Percentiles rank a stretch among this genome's conserved stretches.
phyloP scores from a whole-genome alignment of 2,329 filamentous ascomycete genomes.

The Huntiella decipiens region DNA sequence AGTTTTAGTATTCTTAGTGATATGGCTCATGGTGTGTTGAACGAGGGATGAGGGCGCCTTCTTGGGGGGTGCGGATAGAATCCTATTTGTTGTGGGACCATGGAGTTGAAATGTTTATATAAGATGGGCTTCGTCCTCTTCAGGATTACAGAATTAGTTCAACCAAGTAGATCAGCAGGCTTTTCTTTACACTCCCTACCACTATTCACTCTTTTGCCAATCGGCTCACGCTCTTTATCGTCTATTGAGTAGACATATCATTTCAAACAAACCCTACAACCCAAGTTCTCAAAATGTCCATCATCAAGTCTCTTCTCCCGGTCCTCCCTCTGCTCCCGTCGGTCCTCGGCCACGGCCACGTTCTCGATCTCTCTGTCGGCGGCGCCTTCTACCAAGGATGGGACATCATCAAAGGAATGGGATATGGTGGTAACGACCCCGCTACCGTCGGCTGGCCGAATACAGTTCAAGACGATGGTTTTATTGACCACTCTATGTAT shows the following conservation, averaged over 20 bases:
- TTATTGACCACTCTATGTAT: slow-evolving; percentile 25
- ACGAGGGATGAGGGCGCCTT: too few species aligned
- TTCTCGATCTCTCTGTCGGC: slow-evolving; percentile 16
- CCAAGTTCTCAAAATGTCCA: slow-evolving; percentile 13
- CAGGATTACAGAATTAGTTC: too few species aligned
- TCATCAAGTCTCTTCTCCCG: slow-evolving; percentile 11
- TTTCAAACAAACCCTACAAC: slow-evolving; percentile 1
- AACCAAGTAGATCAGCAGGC: too few species aligned
- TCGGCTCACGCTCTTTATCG: background rate
- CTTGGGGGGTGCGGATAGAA: too few species aligned
- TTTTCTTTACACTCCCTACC: too few species aligned
- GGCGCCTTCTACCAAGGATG: slow-evolving; percentile 18
- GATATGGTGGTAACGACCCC: slow-evolving; percentile 12
- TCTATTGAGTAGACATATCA: slow-evolving; percentile 8
- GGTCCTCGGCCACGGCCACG: slow-evolving; percentile 18
- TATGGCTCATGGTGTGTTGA: too few species aligned
- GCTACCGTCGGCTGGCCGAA: slow-evolving; percentile 18
- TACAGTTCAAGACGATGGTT: slow-evolving; percentile 23
- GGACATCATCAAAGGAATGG: slow-evolving; percentile 14
- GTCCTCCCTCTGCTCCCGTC: slow-evolving; percentile 13
- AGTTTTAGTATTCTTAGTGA: too few species aligned
- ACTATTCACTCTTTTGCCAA: background rate
- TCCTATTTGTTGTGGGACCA: too few species aligned
- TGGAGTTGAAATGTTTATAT: too few species aligned
- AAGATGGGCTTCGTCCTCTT: too few species aligned